phyloP scores from a whole-genome alignment of 495 filamentous ascomycete genomes.

The Daldinia concentrica region DNA sequence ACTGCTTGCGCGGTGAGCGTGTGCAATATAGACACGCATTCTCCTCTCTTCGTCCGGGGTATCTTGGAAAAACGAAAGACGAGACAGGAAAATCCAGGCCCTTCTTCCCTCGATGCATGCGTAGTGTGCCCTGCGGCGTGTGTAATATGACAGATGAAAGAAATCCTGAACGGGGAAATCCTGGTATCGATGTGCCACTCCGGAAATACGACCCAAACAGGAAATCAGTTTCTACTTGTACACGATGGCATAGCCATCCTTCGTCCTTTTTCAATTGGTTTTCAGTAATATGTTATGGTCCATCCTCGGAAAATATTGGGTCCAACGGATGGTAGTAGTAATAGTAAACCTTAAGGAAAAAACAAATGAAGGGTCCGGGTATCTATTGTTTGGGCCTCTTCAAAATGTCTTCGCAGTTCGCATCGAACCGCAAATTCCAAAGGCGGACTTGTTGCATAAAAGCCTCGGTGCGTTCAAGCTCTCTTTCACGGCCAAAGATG shows the following conservation, averaged over 20 bases:
- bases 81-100: slow-evolving; percentile 49
- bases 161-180: slow-evolving; percentile 43
- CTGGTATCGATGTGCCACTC: slow-evolving; percentile 42
- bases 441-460: slow-evolving; percentile 92
- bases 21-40: slow-evolving; percentile 32
- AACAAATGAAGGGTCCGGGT: slow-evolving; percentile 17
- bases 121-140: slow-evolving; percentile 46
- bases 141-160: slow-evolving; percentile 50
- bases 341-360: not conserved
- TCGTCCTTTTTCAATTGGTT: slow-evolving; percentile 23
- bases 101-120: slow-evolving; percentile 43
- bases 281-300: slow-evolving; percentile 25
- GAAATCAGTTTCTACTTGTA: slow-evolving; percentile 45
- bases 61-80: slow-evolving; percentile 47
- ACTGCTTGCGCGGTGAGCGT: slow-evolving; percentile 41
- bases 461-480: slow-evolving; percentile 92
- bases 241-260: slow-evolving; percentile 46
- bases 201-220: slow-evolving; percentile 43
- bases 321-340: slow-evolving; percentile 4
- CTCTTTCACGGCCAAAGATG: slow-evolving; percentile 92
- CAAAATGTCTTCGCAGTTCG: slow-evolving; percentile 94
- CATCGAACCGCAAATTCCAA: slow-evolving; percentile 95
- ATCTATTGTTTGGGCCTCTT: slow-evolving; percentile 63
- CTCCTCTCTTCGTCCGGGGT: slow-evolving; percentile 45
- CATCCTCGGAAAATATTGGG: slow-evolving; percentile 23